phyloP scores from a whole-genome alignment of 116 monocot species.

The Cymodocea nodosa region DNA sequence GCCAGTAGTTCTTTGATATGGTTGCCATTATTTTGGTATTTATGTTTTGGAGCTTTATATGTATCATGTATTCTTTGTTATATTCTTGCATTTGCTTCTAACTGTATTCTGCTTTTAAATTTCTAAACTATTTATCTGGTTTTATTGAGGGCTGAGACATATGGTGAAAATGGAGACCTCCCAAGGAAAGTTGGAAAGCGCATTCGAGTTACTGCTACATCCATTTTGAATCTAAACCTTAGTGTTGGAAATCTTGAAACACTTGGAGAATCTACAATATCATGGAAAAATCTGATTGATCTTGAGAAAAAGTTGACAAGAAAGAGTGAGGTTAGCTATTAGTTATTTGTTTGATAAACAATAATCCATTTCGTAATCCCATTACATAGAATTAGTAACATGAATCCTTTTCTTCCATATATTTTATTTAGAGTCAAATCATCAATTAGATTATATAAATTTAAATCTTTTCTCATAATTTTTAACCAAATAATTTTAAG shows the following conservation, averaged over 20 bases:
- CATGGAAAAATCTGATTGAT: slow-evolving; percentile 63
- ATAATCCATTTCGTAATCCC: too few species aligned
- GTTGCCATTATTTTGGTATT: too few species aligned
- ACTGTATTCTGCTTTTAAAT: not conserved
- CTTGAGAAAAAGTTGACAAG: slow-evolving; percentile 31
- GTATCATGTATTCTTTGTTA: not conserved
- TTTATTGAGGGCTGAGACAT: slow-evolving; percentile 75
- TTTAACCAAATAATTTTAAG: too few species aligned
- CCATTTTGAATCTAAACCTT: slow-evolving; percentile 54
- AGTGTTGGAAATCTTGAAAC: slow-evolving; percentile 84
- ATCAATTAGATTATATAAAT: too few species aligned
- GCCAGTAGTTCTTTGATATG: too few species aligned
- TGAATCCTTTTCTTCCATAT: too few species aligned
- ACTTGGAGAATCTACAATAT: slow-evolving; percentile 47
- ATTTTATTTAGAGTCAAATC: too few species aligned
- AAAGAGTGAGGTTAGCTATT: slow-evolving; percentile 39
- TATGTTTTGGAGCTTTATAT: not conserved
- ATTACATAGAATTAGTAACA: too few species aligned
- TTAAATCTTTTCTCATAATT: too few species aligned
- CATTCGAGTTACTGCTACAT: slow-evolving; percentile 74
- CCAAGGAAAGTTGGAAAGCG: slow-evolving; percentile 61
- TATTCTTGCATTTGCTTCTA: not conserved
- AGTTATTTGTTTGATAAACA: not conserved
- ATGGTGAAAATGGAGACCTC: slow-evolving; percentile 35
- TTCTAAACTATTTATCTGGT: not conserved